Conservation (phyloP, 169 alveolate genomes). For the Plasmodium vivax region DNA sequence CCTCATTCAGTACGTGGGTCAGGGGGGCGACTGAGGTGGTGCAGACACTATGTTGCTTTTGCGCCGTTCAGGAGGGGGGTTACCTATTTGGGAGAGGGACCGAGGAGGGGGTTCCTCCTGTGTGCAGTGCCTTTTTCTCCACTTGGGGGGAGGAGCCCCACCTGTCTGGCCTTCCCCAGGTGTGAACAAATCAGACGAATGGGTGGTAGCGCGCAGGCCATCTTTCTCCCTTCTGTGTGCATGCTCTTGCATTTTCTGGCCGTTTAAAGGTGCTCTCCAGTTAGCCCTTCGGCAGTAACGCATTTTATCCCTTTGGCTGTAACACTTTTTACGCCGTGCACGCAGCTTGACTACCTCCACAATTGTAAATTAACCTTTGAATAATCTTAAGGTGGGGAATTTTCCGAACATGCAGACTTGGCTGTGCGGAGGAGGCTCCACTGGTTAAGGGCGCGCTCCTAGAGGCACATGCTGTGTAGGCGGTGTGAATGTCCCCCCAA, state of each 20-base stretch:
- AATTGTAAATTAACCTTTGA: slow-evolving; percentile 14
- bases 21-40: not conserved
- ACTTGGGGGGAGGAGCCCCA: not conserved
- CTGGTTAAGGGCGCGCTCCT: not conserved
- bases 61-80: not conserved
- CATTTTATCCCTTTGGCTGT: not conserved
- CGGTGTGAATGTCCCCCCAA: not conserved
- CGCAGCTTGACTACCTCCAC: not conserved
- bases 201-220: not conserved
- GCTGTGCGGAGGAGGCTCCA: not conserved
- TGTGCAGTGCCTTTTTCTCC: not conserved
- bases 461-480: not conserved
- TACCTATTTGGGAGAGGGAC: not conserved
- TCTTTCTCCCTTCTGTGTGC: not conserved
- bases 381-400: not conserved
- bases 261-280: not conserved
- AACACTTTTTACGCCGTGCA: not conserved
- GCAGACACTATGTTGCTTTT: not conserved
- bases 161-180: not conserved
- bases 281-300: not conserved
- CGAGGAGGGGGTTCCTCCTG: not conserved
- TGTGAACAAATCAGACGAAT: not conserved
- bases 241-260: not conserved
- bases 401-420: not conserved
- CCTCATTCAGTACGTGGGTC: slow-evolving; percentile 30